Conservation (phyloP, 139 green algal genomes). For the Chlorella sp. region DNA sequence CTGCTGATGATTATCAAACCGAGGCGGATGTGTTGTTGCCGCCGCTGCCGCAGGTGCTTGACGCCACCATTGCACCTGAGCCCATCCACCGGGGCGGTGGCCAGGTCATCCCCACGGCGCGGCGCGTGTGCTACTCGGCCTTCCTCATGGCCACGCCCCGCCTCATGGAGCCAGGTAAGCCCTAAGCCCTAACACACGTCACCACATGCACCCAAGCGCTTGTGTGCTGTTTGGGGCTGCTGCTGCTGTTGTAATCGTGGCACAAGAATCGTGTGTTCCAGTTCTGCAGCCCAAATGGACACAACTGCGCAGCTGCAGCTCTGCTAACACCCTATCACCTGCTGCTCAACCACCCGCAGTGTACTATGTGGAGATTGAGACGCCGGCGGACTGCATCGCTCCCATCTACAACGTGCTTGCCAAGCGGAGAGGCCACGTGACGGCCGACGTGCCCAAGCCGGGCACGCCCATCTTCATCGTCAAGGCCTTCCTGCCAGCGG, state of each 20-base stretch:
- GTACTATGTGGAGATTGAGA: conserved; percentile 62
- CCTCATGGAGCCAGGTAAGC: conserved; percentile 90
- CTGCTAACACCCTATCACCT: too few species aligned
- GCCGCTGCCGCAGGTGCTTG: conserved; percentile 44
- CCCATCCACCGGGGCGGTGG: conserved; percentile 81
- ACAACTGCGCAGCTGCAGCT: too few species aligned
- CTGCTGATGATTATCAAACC: too few species aligned
- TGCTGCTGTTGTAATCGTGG: too few species aligned
- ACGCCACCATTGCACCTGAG: conserved; percentile 60
- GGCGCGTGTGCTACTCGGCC: conserved; percentile 86
- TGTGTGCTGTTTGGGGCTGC: conserved; percentile 1
- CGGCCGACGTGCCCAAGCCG: conserved; percentile 69
- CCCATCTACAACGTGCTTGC: conserved; percentile 95
- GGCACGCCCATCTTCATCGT: conserved; percentile 88
- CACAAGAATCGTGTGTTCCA: too few species aligned
- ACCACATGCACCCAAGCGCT: background rate
- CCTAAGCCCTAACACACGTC: too few species aligned
- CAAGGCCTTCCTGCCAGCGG: conserved; percentile 88
- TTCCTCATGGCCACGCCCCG: conserved; percentile 97
- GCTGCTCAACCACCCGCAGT: conserved; percentile 10
- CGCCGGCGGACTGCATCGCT: conserved; percentile 88
- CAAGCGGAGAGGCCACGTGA: conserved; percentile 93
- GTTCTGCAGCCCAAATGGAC: too few species aligned
- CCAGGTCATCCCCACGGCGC: conserved; percentile 89
- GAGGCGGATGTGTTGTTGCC: too few species aligned